Percentiles rank a stretch among this genome's conserved stretches.
Conservation (phyloP, 768 basidiomycete genomes). For the Mycena capillaripes region DNA sequence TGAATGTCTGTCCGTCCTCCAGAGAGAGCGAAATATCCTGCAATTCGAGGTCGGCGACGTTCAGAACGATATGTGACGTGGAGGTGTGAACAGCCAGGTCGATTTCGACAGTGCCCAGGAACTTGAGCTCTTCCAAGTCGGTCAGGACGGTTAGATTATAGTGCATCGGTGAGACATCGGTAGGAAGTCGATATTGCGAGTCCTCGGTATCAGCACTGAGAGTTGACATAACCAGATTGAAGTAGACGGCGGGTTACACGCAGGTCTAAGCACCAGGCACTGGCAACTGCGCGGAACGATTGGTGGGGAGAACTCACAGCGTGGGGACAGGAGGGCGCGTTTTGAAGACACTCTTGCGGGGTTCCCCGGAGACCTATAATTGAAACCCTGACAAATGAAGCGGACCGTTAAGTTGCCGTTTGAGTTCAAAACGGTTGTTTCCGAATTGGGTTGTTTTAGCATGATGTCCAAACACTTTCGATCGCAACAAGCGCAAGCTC, state of each 20-base stretch:
- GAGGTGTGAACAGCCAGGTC: constrained; percentile 13
- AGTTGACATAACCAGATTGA: neutral
- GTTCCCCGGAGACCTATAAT: neutral
- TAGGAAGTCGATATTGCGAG: constrained; percentile 58
- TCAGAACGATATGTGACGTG: constrained; percentile 20
- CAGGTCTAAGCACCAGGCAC: too few relatives aligned
- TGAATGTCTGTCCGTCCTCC: constrained; percentile 12
- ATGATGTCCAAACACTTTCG: neutral
- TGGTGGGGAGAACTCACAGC: too few relatives aligned
- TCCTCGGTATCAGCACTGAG: constrained; percentile 1
- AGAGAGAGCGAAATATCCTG: constrained; percentile 16
- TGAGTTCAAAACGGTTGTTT: too few relatives aligned
- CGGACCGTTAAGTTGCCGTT: neutral
- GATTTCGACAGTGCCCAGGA: constrained; percentile 69
- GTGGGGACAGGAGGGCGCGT: neutral
- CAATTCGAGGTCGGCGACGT: constrained; percentile 13
- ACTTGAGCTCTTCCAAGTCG: constrained; percentile 71
- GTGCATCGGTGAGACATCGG: constrained; percentile 63
- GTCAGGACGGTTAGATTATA: constrained; percentile 71
- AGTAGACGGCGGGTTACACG: neutral
- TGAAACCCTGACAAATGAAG: constrained; percentile 9
- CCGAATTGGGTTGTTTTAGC: neutral
- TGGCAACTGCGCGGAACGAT: too few relatives aligned
- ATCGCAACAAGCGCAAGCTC: neutral
- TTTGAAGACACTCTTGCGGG: neutral